Percentiles rank a stretch among this genome's conserved stretches.
phyloP scores from a whole-genome alignment of 495 filamentous ascomycete species.

The Penicillium simplicissimum region DNA sequence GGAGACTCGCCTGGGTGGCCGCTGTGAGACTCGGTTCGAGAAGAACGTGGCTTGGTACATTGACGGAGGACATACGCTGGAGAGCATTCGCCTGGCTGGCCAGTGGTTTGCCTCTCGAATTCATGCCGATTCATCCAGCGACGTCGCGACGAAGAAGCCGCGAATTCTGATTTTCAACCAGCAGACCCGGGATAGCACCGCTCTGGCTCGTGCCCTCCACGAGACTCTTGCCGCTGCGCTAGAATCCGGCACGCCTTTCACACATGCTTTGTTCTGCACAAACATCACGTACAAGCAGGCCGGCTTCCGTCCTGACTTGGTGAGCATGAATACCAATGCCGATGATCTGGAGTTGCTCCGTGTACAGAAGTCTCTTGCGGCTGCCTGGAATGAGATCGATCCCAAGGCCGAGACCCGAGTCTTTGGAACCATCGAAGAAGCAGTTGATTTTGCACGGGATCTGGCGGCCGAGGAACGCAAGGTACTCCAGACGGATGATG shows the following conservation, averaged over 20 bases:
- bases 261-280: conserved; percentile 84
- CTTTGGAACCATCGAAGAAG: conserved; percentile 80
- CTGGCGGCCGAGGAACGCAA: conserved; percentile 44
- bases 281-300: conserved; percentile 75
- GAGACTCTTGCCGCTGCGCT: conserved; percentile 61
- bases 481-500: conserved; percentile 34
- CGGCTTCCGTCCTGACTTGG: conserved; percentile 75
- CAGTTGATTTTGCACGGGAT: conserved; percentile 65
- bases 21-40: conserved; percentile 77
- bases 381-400: conserved; percentile 71
- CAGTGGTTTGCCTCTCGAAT: conserved; percentile 74
- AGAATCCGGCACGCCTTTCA: conserved; percentile 59
- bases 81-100: conserved; percentile 77
- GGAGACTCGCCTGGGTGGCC: conserved; percentile 71
- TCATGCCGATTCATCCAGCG: conserved; percentile 46
- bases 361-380: conserved; percentile 72
- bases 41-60: conserved; percentile 79
- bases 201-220: conserved; percentile 67
- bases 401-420: conserved; percentile 61
- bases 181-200: conserved; percentile 73
- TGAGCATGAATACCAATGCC: conserved; percentile 71
- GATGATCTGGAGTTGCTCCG: conserved; percentile 65
- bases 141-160: conserved; percentile 38
- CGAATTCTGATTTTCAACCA: conserved; percentile 95
- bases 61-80: conserved; percentile 88